Percentiles rank a stretch among this genome's conserved stretches.
These are phyloP conservation scores for Ganoderma leucocontextum DNA, from an alignment of 1,284 basidiomycete genomes.

Conservation along the genomic window DNA sequence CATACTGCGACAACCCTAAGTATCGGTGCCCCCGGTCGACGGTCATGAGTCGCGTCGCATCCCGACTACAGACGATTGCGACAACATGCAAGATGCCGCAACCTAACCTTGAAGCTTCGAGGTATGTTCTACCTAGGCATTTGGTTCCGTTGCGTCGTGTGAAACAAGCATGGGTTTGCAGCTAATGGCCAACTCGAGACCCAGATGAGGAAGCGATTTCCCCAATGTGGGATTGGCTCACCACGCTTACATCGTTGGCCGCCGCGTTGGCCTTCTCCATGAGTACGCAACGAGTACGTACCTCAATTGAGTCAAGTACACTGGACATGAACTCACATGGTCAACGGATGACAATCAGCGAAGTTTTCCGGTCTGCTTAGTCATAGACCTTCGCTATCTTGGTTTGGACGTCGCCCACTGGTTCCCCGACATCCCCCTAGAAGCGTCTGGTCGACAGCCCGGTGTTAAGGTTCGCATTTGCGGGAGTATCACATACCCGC, in stretches of 20 bases:
- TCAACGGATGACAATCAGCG: background rate
- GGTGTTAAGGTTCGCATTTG: background rate
- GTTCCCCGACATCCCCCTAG: background rate
- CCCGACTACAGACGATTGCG: background rate
- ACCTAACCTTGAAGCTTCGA: background rate
- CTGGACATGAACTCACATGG: background rate
- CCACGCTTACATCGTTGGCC: background rate
- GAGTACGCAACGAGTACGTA: background rate
- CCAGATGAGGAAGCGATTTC: background rate
- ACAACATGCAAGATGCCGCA: background rate
- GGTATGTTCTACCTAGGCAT: background rate
- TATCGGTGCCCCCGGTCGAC: background rate
- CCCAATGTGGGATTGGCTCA: background rate
- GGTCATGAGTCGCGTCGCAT: background rate
- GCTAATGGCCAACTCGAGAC: background rate
- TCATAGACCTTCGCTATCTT: background rate
- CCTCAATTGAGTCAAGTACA: background rate
- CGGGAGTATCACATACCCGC: background rate
- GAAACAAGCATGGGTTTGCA: background rate
- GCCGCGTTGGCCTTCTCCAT: background rate
- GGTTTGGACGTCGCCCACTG: background rate
- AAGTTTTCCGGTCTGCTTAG: background rate
- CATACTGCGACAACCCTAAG: background rate
- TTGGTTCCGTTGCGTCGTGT: background rate
- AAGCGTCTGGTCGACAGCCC: background rate